Conservation (phyloP, 2,329 filamentous ascomycete genomes). For the Botrytis elliptica region DNA sequence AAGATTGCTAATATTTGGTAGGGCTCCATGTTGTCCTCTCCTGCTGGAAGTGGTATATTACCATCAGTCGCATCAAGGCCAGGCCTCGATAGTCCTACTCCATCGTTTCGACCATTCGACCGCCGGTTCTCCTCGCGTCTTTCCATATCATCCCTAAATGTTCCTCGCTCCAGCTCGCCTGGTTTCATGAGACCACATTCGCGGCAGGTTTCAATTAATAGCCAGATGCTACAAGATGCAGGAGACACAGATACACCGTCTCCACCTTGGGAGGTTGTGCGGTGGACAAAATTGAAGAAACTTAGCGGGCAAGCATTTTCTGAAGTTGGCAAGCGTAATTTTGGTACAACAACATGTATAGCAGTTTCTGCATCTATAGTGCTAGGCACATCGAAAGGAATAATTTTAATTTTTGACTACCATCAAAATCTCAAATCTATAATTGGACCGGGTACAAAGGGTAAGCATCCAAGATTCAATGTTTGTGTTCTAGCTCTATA, state of each 20-base stretch:
- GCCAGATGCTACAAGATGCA: slow-evolving; percentile 61
- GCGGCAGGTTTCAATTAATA: slow-evolving; percentile 75
- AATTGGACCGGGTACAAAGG: slow-evolving; percentile 89
- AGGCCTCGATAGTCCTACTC: slow-evolving; percentile 67
- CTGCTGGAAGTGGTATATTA: slow-evolving; percentile 72
- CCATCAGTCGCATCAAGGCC: slow-evolving; percentile 67
- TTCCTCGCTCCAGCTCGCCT: slow-evolving; percentile 66
- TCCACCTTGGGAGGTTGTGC: slow-evolving; percentile 92
- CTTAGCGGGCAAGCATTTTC: slow-evolving; percentile 88
- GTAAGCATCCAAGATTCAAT: slow-evolving; percentile 45
- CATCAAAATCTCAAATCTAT: slow-evolving; percentile 93
- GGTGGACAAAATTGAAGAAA: slow-evolving; percentile 92
- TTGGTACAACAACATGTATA: slow-evolving; percentile 87
- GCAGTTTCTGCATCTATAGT: slow-evolving; percentile 85
- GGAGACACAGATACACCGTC: slow-evolving; percentile 69
- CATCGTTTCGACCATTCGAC: slow-evolving; percentile 90
- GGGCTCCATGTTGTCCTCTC: slow-evolving; percentile 63
- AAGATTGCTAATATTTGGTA: slow-evolving; percentile 36
- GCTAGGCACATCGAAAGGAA: slow-evolving; percentile 88
- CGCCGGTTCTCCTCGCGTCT: slow-evolving; percentile 89
- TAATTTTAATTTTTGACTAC: slow-evolving; percentile 95
- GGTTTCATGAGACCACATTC: slow-evolving; percentile 76
- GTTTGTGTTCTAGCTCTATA: not conserved
- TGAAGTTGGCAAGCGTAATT: slow-evolving; percentile 86
- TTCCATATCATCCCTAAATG: slow-evolving; percentile 53